These are phyloP conservation scores for Cordyceps javanica DNA, from an alignment of 2,329 filamentous ascomycete genomes.

Conservation along the genomic window DNA sequence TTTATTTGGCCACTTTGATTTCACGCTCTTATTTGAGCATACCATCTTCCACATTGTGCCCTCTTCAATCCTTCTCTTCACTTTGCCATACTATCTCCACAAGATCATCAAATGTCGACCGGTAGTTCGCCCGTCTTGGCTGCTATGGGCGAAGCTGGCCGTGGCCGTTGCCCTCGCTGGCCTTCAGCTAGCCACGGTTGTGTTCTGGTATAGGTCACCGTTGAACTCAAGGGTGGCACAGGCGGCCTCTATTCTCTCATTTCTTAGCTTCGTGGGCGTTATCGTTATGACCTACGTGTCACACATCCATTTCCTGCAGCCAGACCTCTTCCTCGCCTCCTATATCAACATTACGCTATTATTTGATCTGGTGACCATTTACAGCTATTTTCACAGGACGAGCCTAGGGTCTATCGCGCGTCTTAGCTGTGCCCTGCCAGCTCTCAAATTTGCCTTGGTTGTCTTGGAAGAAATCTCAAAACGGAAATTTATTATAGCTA, in stretches of 20 bases:
- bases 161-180: rapidly evolving
- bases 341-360: slow-evolving; percentile 27
- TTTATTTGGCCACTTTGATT: background rate
- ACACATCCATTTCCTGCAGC: slow-evolving; percentile 25
- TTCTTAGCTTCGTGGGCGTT: slow-evolving; percentile 23
- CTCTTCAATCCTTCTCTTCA: background rate
- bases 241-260: slow-evolving; percentile 21
- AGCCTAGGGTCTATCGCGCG: slow-evolving; percentile 19
- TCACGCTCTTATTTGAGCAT: background rate
- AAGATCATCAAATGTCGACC: slow-evolving; percentile 1
- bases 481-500: background rate
- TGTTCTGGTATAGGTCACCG: slow-evolving; percentile 21
- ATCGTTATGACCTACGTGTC: slow-evolving; percentile 25
- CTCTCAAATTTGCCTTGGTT: slow-evolving; percentile 23
- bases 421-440: slow-evolving; percentile 22
- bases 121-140: background rate
- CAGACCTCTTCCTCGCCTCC: slow-evolving; percentile 24
- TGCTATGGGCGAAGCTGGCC: slow-evolving; percentile 21
- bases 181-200: slow-evolving; percentile 20
- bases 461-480: slow-evolving; percentile 28
- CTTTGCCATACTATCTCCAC: background rate
- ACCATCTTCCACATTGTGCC: background rate
- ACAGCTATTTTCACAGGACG: slow-evolving; percentile 28
- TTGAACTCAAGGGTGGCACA: slow-evolving; percentile 20
- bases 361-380: slow-evolving; percentile 26